These are phyloP conservation scores for Schwanniomyces pseudopolymorphus DNA, from an alignment of 805 yeast genomes.

Conservation along the genomic window DNA sequence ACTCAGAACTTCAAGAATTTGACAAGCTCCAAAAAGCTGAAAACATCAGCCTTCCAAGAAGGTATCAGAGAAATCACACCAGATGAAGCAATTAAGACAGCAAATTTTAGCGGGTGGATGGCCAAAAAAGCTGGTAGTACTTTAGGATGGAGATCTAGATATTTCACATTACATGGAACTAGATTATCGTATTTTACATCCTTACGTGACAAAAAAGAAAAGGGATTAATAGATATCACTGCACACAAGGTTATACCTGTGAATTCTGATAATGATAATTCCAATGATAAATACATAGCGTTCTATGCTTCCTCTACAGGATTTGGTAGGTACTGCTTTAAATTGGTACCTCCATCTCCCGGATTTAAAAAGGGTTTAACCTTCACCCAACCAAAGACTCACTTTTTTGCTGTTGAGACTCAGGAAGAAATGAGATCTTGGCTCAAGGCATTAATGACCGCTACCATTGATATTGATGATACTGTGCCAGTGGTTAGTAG, in stretches of 20 bases:
- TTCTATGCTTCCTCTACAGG: constrained; percentile 92
- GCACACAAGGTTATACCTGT: constrained; percentile 86
- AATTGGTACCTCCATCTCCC: constrained; percentile 94
- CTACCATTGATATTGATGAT: constrained; percentile 95
- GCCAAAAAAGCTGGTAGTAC: constrained; percentile 79
- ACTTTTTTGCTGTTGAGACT: constrained; percentile 92
- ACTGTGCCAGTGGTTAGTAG: constrained; percentile 88
- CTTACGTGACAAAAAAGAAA: constrained; percentile 76
- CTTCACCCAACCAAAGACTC: constrained; percentile 94
- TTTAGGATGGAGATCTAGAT: constrained; percentile 86
- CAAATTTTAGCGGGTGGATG: constrained; percentile 93
- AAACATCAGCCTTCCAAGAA: constrained; percentile 81
- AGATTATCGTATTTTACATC: constrained; percentile 84
- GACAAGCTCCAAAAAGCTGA: constrained; percentile 53
- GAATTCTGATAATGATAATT: constrained; percentile 47
- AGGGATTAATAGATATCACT: constrained; percentile 93
- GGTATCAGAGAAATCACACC: constrained; percentile 81
- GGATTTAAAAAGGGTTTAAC: constrained; percentile 94
- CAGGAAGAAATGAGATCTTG: constrained; percentile 90
- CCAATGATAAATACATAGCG: constrained; percentile 81
- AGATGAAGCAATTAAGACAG: constrained; percentile 69
- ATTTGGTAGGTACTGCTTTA: constrained; percentile 90
- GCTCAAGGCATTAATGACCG: constrained; percentile 93
- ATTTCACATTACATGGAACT: constrained; percentile 87
- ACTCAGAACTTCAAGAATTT: constrained; percentile 49